Percentiles rank a stretch among this genome's conserved stretches.
Conservation (phyloP, 1,284 basidiomycete species). For the Neotropicomus parvogracilis region DNA sequence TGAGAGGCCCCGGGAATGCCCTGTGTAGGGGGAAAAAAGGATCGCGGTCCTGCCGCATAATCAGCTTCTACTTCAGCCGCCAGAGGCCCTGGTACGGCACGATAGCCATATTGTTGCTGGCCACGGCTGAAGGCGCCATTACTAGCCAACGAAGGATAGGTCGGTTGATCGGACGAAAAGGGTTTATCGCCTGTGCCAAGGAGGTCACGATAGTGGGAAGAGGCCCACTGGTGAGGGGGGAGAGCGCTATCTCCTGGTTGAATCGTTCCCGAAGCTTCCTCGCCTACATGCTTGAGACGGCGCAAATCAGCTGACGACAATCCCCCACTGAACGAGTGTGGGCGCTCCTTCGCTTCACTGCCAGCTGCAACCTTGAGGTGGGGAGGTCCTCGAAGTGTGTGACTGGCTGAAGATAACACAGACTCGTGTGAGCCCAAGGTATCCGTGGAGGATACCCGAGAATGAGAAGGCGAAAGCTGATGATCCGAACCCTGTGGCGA, state of each 20-base stretch:
- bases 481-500: constrained; percentile 67
- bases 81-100: constrained; percentile 36
- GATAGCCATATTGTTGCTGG: constrained; percentile 49
- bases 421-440: constrained; percentile 61
- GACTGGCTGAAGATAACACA: constrained; percentile 45
- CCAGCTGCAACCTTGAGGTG: constrained; percentile 49
- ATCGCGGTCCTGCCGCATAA: constrained; percentile 54
- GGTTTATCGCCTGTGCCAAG: constrained; percentile 34
- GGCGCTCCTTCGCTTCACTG: constrained; percentile 65
- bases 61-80: constrained; percentile 55
- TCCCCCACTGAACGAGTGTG: constrained; percentile 75
- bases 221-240: constrained; percentile 43
- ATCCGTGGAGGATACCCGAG: constrained; percentile 73
- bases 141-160: constrained; percentile 64
- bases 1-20: constrained; percentile 36
- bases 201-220: constrained; percentile 47
- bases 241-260: constrained; percentile 35
- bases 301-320: constrained; percentile 67
- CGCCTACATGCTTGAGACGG: constrained; percentile 65
- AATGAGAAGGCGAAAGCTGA: constrained; percentile 61
- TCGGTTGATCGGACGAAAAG: constrained; percentile 50
- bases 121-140: constrained; percentile 40
- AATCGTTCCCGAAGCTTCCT: constrained; percentile 38
- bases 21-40: constrained; percentile 41
- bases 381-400: constrained; percentile 51